Conservation (phyloP, 768 basidiomycete genomes). For the Gymnopilus dilepis region DNA sequence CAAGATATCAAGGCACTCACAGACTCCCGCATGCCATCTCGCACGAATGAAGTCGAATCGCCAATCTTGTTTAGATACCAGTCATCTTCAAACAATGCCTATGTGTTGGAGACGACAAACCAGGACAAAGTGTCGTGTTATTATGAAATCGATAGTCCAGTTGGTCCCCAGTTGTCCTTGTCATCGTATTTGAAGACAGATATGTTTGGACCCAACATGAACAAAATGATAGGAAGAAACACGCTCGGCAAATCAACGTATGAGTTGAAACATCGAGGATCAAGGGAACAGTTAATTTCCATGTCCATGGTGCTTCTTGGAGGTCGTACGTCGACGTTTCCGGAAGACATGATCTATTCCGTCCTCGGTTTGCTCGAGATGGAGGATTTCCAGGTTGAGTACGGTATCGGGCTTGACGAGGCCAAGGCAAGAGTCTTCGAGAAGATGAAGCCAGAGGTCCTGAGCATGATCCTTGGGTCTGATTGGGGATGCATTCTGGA, state of each 20-base stretch:
- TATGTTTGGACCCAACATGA: slow-evolving; percentile 2
- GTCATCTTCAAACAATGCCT: slow-evolving; percentile 3
- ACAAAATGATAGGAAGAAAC: slow-evolving; percentile 13
- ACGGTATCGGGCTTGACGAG: slow-evolving; percentile 13
- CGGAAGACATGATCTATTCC: slow-evolving; percentile 17
- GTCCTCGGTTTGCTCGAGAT: slow-evolving; percentile 16
- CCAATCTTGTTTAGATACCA: slow-evolving; percentile 11
- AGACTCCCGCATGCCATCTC: slow-evolving; percentile 11
- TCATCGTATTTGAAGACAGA: slow-evolving; percentile 10
- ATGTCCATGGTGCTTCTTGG: slow-evolving; percentile 12
- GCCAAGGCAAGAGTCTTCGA: slow-evolving; percentile 12
- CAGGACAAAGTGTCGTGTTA: slow-evolving; percentile 7
- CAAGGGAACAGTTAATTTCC: slow-evolving; percentile 5
- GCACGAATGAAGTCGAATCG: slow-evolving; percentile 1
- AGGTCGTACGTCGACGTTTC: slow-evolving; percentile 8
- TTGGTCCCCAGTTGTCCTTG: not conserved
- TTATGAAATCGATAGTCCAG: not conserved
- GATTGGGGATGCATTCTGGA: slow-evolving; percentile 10
- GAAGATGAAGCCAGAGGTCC: slow-evolving; percentile 11
- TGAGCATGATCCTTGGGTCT: slow-evolving; percentile 11
- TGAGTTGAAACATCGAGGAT: slow-evolving; percentile 1
- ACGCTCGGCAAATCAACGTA: slow-evolving; percentile 8
- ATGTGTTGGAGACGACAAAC: slow-evolving; percentile 9
- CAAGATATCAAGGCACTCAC: slow-evolving; percentile 9
- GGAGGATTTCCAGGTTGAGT: slow-evolving; percentile 10